phyloP scores from a whole-genome alignment of 306 rosid species.

The Prunus mongolica region DNA sequence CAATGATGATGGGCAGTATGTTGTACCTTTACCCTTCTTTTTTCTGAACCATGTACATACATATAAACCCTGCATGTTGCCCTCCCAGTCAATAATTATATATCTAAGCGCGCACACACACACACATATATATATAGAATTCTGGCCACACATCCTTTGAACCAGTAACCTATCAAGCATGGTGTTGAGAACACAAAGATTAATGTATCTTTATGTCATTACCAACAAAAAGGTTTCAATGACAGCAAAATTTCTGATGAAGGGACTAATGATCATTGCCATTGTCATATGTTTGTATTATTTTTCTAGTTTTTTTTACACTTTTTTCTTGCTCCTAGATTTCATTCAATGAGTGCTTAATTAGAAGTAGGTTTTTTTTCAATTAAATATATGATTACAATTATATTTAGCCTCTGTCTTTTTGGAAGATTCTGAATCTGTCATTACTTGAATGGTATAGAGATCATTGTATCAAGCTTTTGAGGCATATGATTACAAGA shows the following conservation, averaged over 20 bases:
- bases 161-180: constrained; percentile 31
- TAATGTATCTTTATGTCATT: constrained; percentile 54
- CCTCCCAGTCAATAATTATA: too few species aligned
- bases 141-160: constrained; percentile 38
- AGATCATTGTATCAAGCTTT: constrained; percentile 1
- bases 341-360: constrained; percentile 3
- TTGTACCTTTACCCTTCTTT: constrained; percentile 11
- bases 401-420: neutral
- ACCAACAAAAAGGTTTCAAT: constrained; percentile 58
- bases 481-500: constrained; percentile 6
- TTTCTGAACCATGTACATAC: constrained; percentile 18
- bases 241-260: constrained; percentile 8
- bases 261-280: constrained; percentile 12
- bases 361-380: neutral
- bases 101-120: too few species aligned
- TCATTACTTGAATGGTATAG: constrained; percentile 3
- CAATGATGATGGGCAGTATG: constrained; percentile 40
- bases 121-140: neutral
- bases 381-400: neutral
- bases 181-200: constrained; percentile 49
- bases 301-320: neutral
- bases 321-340: constrained; percentile 8
- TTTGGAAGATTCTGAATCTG: neutral
- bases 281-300: neutral
- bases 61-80: neutral